Base-by-base conservation (phyloP, 2,329 filamentous ascomycete species). In the Pseudogymnoascus sp. region DNA sequence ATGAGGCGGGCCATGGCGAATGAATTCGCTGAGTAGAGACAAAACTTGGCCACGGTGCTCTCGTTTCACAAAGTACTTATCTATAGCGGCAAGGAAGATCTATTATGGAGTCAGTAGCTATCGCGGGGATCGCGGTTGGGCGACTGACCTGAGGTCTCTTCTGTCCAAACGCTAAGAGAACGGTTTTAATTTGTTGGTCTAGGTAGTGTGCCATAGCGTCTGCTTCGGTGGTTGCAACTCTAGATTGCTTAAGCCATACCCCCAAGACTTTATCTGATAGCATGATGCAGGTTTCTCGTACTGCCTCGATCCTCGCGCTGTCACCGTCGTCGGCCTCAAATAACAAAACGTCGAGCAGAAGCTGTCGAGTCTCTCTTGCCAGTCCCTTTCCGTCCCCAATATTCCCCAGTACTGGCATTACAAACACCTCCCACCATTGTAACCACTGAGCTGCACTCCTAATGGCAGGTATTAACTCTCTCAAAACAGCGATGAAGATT, bases 1-100 rank as follows among this genome's bases (percentile, higher is more conserved):
- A 74, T 93, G 90, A 4, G 90, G 90, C n/a, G 90, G 88, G 67
- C 91, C 87, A 64, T 85, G 83, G 66, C 87, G 84, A 38, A 95
- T 82, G 67, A 91, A 93, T 50, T 87, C 84, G 70, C 85, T 86
- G 14, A 95, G 78, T 10, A 95, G 80, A 16, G 82, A 82, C 31
- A 93, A 75, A 7, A 85, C 81, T 65, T 84, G 82, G 62, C 86
- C 81, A 19, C 90, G 85, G 65, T 85, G 82, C 19, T 84, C 80
- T 66, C 81, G 85, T 66, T 85, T 83, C 26, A 87, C 77, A 65
- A 95, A 82, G 66, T 86, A 86, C 50, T 79, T 79, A 70, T 93
- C 83, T 21, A 93, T 75, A 1, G 82, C 80, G 11, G 78, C 77
- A 71, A 93, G 83, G 61, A 93, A 83, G 64, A 87, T 81, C 83